These are phyloP conservation scores for Tephrocybe sp. DNA, from an alignment of 768 basidiomycete genomes.

Conservation along the genomic window DNA sequence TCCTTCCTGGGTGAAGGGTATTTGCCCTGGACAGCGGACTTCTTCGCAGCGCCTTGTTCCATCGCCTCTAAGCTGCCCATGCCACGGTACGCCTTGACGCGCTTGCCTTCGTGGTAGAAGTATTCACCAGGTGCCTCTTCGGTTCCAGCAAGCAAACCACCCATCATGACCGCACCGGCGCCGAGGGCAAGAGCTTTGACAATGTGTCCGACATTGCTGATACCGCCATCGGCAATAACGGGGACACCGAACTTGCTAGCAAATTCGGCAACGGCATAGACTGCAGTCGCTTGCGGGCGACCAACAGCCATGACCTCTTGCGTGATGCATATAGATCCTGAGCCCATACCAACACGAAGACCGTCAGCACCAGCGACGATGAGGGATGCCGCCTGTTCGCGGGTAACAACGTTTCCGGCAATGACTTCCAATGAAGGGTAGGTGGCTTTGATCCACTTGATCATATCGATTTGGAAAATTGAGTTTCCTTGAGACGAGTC, in stretches of 20 bases:
- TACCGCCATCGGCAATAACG: conserved; percentile 95
- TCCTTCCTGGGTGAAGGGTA: conserved; percentile 48
- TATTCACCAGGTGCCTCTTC: conserved; percentile 98
- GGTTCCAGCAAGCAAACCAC: conserved; percentile 91
- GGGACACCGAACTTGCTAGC: conserved; percentile 92
- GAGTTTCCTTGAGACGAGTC: conserved; percentile 99
- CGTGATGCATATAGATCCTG: conserved; percentile 98
- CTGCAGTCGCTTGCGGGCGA: conserved; percentile 96
- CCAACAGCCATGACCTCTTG: conserved; percentile 99
- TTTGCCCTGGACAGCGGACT: conserved; percentile 36
- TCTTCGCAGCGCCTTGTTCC: conserved; percentile 67
- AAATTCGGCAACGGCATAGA: conserved; percentile 95
- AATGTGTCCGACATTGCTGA: conserved; percentile 94
- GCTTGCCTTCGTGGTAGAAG: conserved; percentile 98
- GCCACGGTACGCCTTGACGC: conserved; percentile 97
- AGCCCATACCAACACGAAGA: conserved; percentile 97
- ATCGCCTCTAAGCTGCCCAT: conserved; percentile 98
- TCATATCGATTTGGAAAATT: conserved; percentile 90
- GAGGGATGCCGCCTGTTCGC: conserved; percentile 93
- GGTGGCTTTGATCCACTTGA: conserved; percentile 86
- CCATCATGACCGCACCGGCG: conserved; percentile 99
- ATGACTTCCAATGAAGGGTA: conserved; percentile 90
- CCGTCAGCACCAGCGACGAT: conserved; percentile 95
- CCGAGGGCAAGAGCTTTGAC: conserved; percentile 95
- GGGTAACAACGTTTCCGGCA: conserved; percentile 96